Evolutionary conservation across 2,329 filamentous ascomycete species (phyloP), one percentile per base, ranked within the genome.

Genomic region (Penicillium vulpinum): DNA sequence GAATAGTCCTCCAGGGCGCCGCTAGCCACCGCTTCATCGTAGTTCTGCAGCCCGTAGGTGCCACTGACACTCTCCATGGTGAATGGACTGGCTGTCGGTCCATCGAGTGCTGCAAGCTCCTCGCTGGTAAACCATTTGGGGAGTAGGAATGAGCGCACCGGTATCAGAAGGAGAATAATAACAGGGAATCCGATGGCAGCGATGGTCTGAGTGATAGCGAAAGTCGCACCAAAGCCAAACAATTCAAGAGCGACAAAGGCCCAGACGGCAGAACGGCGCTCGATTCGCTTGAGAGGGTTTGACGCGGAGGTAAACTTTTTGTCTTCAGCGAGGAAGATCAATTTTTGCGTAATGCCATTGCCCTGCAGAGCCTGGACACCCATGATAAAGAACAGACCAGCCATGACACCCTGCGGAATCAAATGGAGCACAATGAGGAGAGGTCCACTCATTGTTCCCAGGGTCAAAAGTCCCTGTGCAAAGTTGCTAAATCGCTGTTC

Each of bases 331-430:
- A 93, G 80, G 71, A 90, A 92, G 22, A 91, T 71, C 9, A 92
- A 71, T 73, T 92, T 92, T 59, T 81, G 77, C 0, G 89, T 92
- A 69, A 93, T 90, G 22, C 89, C 89, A 69, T 93, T 93, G 24
- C 77, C 87, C 68, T 87, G 83, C 31, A 93, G 83, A 3, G 89
- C 89, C 75, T 92, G 88, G 58, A 90, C 81, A 40, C 89, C 90
- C 90, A 93, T 92, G 70, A 91, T 84, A 75, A 92, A 92, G 80
- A 93, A 93, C 26, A 93, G 81, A 0, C 90, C 90, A 0, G 89
- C 90, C 54, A 93, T 82, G 1, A 92, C 89, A 58, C 87, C 89
- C 68, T 92, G 89, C 0, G 90, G 90, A 62, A 93, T 90, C 10
- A 91, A 82, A 66, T 91, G 87, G 10, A 93, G 78, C 16, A 92